Conservation (phyloP, 768 basidiomycete species). For the Tylopilus felleus region DNA sequence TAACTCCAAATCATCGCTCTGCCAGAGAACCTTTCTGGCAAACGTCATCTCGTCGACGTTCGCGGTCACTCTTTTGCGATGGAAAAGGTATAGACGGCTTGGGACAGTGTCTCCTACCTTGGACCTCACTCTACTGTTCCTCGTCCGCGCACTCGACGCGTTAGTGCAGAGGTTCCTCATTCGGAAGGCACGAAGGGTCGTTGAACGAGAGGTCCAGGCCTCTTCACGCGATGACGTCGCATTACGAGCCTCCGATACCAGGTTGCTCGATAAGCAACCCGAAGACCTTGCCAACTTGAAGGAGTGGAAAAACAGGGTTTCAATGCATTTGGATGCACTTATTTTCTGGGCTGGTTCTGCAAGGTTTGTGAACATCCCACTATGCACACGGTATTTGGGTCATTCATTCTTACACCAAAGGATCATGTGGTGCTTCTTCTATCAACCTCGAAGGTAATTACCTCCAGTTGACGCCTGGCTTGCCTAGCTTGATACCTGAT, state of each 20-base stretch:
- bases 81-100: conserved; percentile 33
- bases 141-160: conserved; percentile 69
- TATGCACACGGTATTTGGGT: not conserved
- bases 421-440: conserved; percentile 90
- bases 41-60: conserved; percentile 54
- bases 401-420: conserved; percentile 35
- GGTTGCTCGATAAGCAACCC: conserved; percentile 3
- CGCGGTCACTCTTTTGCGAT: conserved; percentile 57
- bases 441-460: conserved; percentile 63
- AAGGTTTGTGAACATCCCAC: conserved; percentile 43
- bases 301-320: conserved; percentile 33
- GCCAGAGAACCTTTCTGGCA: conserved; percentile 55
- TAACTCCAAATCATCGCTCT: conserved; percentile 32
- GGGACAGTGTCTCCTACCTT: conserved; percentile 49
- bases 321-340: conserved; percentile 58
- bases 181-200: conserved; percentile 10
- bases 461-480: not conserved
- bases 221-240: not conserved
- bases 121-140: conserved; percentile 63
- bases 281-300: conserved; percentile 28
- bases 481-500: conserved; percentile 7
- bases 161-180: conserved; percentile 51
- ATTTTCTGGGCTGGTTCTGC: conserved; percentile 78
- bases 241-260: not conserved
- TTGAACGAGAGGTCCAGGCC: not conserved